These are phyloP conservation scores for Heliamphora exappendiculata DNA, from an alignment of 148 eudicot species.

Conservation along the genomic window DNA sequence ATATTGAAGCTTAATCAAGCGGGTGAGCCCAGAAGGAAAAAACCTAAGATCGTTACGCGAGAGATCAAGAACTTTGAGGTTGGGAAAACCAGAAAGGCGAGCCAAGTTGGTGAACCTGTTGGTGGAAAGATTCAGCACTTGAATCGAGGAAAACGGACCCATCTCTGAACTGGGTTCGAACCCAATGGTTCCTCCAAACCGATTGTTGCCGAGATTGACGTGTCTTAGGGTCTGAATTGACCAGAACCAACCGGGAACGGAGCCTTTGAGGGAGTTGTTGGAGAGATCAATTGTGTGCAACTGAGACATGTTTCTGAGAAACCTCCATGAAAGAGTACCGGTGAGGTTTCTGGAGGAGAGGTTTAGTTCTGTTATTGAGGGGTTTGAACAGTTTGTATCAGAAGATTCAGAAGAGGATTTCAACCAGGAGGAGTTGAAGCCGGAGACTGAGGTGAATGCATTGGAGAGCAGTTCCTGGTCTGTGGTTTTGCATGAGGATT, in stretches of 20 bases:
- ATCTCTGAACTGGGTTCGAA: constrained; percentile 13
- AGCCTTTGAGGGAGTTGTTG: constrained; percentile 57
- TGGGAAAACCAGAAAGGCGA: constrained; percentile 34
- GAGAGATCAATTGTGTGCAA: constrained; percentile 64
- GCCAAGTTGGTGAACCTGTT: constrained; percentile 65
- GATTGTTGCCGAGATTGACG: constrained; percentile 51
- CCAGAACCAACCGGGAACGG: constrained; percentile 53
- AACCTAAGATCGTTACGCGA: constrained; percentile 49
- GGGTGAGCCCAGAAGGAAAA: constrained; percentile 41
- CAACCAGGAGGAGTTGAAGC: constrained; percentile 42
- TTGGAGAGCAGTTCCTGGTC: constrained; percentile 35
- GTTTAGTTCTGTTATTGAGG: constrained; percentile 29
- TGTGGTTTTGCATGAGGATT: constrained; percentile 23
- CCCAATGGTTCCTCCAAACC: constrained; percentile 55
- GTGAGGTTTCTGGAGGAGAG: constrained; percentile 52
- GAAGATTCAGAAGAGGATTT: not conserved
- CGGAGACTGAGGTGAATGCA: constrained; percentile 64
- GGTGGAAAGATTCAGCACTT: constrained; percentile 38
- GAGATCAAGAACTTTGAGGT: constrained; percentile 50
- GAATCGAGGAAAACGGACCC: constrained; percentile 29
- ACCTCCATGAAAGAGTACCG: constrained; percentile 65
- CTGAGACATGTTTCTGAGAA: constrained; percentile 45
- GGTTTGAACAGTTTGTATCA: constrained; percentile 19
- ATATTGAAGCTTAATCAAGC: constrained; percentile 35
- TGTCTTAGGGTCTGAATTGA: constrained; percentile 23